Percentiles rank a stretch among this genome's conserved stretches.
phyloP scores from a whole-genome alignment of 495 filamentous ascomycete genomes.

The Filosporella fistucella region DNA sequence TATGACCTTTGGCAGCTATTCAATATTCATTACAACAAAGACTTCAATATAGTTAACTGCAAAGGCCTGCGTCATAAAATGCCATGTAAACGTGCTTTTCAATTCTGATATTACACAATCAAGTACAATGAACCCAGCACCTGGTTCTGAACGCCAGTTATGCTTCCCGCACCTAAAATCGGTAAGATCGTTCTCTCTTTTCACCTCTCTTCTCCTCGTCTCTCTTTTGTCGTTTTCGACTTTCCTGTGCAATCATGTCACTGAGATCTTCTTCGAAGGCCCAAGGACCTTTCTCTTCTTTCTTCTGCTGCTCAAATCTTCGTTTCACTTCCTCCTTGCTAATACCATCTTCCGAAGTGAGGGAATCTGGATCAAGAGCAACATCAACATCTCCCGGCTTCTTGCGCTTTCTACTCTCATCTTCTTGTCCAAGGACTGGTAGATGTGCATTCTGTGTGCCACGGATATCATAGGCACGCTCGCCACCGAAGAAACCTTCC shows the following conservation, averaged over 20 bases:
- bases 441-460: conserved; percentile 42
- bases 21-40: too few species aligned
- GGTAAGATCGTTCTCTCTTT: conserved; percentile 29
- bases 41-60: too few species aligned
- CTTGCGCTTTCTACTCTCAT: conserved; percentile 78
- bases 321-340: conserved; percentile 50
- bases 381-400: conserved; percentile 95
- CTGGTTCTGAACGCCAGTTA: conserved; percentile 4
- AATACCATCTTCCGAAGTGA: conserved; percentile 67
- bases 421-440: conserved; percentile 76
- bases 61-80: too few species aligned
- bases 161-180: conserved; percentile 12
- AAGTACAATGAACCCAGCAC: conserved; percentile 1
- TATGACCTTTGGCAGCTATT: too few species aligned
- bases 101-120: conserved; percentile 11
- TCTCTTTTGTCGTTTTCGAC: conserved; percentile 78
- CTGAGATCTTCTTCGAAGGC: conserved; percentile 89
- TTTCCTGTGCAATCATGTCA: conserved; percentile 95
- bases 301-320: conserved; percentile 71
- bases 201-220: conserved; percentile 70
- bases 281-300: conserved; percentile 72
- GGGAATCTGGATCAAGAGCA: conserved; percentile 74
- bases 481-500: conserved; percentile 93
- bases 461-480: conserved; percentile 82
- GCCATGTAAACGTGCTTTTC: too few species aligned